Base-by-base conservation (phyloP, 805 yeast genomes). In the Candida pseudofarinosa region DNA sequence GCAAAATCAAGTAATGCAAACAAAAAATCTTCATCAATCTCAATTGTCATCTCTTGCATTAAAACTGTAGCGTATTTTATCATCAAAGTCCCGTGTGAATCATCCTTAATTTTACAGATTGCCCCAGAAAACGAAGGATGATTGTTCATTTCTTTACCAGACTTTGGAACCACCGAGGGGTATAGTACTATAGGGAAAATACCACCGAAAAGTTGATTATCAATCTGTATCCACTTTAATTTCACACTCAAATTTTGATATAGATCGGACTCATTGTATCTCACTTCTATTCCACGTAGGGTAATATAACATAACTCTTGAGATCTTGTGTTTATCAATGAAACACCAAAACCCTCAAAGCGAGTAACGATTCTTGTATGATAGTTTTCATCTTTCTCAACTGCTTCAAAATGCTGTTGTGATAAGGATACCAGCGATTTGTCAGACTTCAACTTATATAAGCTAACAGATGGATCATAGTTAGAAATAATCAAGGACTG, bases 51-150 rank as follows among this genome's bases (percentile, higher is more conserved):
- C 56, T 91, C 97, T 63, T 93, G 99, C 39, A 93, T 63, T 43
- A 95, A 67, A 1, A 87, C 59, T 0, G 99, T 91, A 0, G 97
- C 97, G 63, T 88, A 89, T 60, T 95, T 95, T 58, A 91, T 82
- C 59, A 85, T 90, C 12, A 80, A 66, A 13, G 95, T 91, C 16
- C 99, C 99, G 59, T 90, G 96, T 3, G 86, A 71, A 41, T 87
- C 89, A 63, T 90, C 99, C 51, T 87, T 87, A 17, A 91, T 85
- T 45, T 81, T 77, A 7, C 96, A 84, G 1, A 89, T 61, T 0
- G 97, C 82, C 0, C 86, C 91, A 1, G 96, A 88, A 50, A 93
- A 78, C 0, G 96, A 81, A 0, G 99, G 99, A 60, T 91, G 98
- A 39, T 75, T 81, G 43, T 82, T 84, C 79, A 89, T 79, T 54